Conservation (phyloP, 192 early-diverging fungal genomes). For the Obelidium mucronatum region DNA sequence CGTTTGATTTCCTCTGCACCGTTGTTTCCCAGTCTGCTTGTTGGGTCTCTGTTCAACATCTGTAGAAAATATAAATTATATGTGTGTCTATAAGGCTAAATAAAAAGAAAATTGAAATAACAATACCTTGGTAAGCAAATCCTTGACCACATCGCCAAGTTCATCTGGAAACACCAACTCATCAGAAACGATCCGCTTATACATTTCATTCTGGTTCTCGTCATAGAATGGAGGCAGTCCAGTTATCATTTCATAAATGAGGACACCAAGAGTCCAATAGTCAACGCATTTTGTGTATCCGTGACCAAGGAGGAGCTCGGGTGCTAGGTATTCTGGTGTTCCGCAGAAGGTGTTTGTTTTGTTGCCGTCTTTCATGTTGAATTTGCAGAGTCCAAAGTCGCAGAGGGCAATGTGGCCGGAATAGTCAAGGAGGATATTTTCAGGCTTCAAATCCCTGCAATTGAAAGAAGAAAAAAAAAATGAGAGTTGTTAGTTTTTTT, state of each 20-base stretch:
- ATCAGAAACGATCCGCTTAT: conserved; percentile 85
- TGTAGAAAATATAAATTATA: conserved; percentile 80
- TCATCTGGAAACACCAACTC: conserved; percentile 63
- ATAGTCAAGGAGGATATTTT: conserved; percentile 94
- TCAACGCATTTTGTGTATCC: conserved; percentile 87
- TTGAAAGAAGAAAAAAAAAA: conserved; percentile 10
- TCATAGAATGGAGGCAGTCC: conserved; percentile 93
- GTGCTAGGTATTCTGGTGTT: conserved; percentile 95
- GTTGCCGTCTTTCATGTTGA: conserved; percentile 93
- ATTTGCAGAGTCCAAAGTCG: conserved; percentile 83
- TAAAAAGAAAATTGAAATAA: not conserved
- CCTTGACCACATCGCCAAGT: conserved; percentile 40
- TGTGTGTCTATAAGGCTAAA: conserved; percentile 64
- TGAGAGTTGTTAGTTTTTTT: no score
- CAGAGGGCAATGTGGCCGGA: conserved; percentile 93
- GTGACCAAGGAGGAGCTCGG: conserved; percentile 87
- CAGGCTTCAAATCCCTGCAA: conserved; percentile 82
- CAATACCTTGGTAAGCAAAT: conserved; percentile 54
- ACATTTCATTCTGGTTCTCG: conserved; percentile 84
- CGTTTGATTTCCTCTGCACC: conserved; percentile 71
- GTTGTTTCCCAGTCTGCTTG: conserved; percentile 70
- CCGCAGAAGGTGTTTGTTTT: conserved; percentile 64
- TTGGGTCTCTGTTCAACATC: conserved; percentile 81
- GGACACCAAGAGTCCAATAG: conserved; percentile 95
- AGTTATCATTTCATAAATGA: conserved; percentile 87